Evolutionary conservation across 805 yeast genomes (phyloP), one percentile per base, ranked within the genome.

Genomic region (Scheffersomyces amazonensis): DNA sequence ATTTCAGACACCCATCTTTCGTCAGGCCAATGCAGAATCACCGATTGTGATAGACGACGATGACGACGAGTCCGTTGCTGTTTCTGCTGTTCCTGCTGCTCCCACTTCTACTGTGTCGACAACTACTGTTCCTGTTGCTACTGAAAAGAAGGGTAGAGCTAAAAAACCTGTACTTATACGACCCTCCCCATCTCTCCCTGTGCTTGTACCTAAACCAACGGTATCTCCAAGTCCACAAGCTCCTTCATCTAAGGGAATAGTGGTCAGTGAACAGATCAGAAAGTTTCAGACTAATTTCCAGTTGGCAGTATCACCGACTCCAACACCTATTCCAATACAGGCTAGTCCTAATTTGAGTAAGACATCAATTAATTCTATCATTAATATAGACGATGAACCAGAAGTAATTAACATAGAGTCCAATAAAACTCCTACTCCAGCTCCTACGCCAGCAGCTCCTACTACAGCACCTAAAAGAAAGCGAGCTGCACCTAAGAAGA

Each of bases 321-420:
- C 36, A 13, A 16, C 24, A 11, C 20, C 44, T 30, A 32, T 19
- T n/a, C 9, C 38, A 19, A 8, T 30, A 12, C 4, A 32, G 15
- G 18, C 31, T 8, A 36, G 16, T 36, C 42, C 19, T n/a, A 24
- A 35, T 5, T 47, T 43, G n/a, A 62, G 58, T 48, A 64, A 56
- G 35, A 57, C 73, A 1, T 64, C 71, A 5, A 69, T 69, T 19
- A 63, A 58, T 36, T 62, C 71, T 11, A 60, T 69, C 30, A 67
- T 69, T 38, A 69, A 69, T 46, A 40, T 50, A 10, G 73, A 68
- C 28, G 64, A 59, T 25, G 61, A 48, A 32, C 48, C 54, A 3
- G 53, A 47, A 7, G 20, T 31, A 8, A 24, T 18, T 13, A 22
- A 30, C 16, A 21, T 33, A 3, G 28, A 17, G 28, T 23, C 11